A percentile compares a stretch with the other conserved stretches of the same genome.
Evolutionary conservation across 176 grass and related monocot species (phyloP).

Genomic region (Oryza punctata): DNA sequence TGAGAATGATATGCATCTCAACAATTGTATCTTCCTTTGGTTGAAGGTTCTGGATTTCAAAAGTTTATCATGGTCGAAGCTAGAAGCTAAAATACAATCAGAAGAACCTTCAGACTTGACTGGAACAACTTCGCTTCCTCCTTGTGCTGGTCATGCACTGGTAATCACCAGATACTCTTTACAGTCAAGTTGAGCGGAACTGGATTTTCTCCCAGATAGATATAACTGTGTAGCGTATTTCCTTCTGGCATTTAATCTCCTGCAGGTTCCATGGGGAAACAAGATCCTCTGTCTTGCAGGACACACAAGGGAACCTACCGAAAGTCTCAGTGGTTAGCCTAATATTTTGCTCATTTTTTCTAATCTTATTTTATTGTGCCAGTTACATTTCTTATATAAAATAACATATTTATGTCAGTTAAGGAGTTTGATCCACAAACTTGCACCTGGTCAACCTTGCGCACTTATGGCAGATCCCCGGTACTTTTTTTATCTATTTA

Average conservation of each 20-base stretch:
- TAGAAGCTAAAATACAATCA: conserved; percentile 67
- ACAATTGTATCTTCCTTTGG: conserved; percentile 1
- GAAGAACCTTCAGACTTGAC: conserved; percentile 55
- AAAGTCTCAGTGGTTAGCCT: conserved; percentile 70
- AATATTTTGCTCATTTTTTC: not conserved
- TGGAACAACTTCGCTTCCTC: conserved; percentile 34
- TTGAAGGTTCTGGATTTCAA: conserved; percentile 87
- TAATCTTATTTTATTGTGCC: not conserved
- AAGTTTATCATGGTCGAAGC: conserved; percentile 86
- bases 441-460: conserved; percentile 78
- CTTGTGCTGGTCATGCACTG: conserved; percentile 95
- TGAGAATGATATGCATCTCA: not conserved
- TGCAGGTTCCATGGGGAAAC: conserved; percentile 77
- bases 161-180: conserved; percentile 45
- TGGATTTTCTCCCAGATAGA: not conserved
- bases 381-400: not conserved
- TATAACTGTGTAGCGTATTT: conserved; percentile 35
- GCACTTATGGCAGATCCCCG: conserved; percentile 80
- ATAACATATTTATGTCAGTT: conserved; percentile 49
- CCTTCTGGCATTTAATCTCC: conserved; percentile 8
- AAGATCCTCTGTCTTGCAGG: conserved; percentile 87
- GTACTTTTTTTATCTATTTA: conserved; percentile 57
- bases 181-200: not conserved
- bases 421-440: conserved; percentile 88
- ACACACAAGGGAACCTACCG: conserved; percentile 74